Base-by-base conservation (phyloP, 495 filamentous ascomycete genomes). In the Trichodelitschia bisporula region DNA sequence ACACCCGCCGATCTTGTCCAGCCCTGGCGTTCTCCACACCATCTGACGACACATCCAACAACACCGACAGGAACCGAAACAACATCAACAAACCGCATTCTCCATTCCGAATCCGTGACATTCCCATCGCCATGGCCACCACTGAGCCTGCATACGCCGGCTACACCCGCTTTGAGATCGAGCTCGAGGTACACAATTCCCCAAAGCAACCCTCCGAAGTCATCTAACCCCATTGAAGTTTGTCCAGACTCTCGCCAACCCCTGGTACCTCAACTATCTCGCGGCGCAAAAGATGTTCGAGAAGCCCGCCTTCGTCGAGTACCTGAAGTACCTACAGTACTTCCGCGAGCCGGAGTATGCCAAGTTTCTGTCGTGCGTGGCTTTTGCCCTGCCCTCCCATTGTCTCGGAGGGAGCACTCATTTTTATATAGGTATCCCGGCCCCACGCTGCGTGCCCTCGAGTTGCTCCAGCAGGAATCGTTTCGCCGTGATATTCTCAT, bases 291-390 rank as follows among this genome's bases (percentile, higher is more conserved):
- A 53, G 48, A 43, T 58, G 45, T 47, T 74, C 42, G 54, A 59
- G 46, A 49, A 72, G 26, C 63, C 70, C 14, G 57, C 63, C 12
- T 91, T 89, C 49, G 53, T 82, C 26, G 69, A 65, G 28, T 91
- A 91, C 47, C 70, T 89, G 21, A 55, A 54, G 31, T 91, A 91
- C 45, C 68, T 91, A 32, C 72, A 69, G 38, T 89, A 91, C 61
- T 91, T 70, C 64, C 62, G 61, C 33, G 64, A 66, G 8, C 77
- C 77, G n/a, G 66, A 78, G 33, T 91, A 89, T 42, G 54, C 72
- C 33, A 77, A 74, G 38, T 89, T 76, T 45, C 51, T 91, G 26
- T 72, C 38, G 47, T 55, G 42, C 10, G 40, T 36, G 4, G 27
- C 16, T 27, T 15, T 11, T 18, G 13, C 16, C 25, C 20, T 12